Conservation (phyloP, 2,329 filamentous ascomycete genomes). For the Microdochium paspali region DNA sequence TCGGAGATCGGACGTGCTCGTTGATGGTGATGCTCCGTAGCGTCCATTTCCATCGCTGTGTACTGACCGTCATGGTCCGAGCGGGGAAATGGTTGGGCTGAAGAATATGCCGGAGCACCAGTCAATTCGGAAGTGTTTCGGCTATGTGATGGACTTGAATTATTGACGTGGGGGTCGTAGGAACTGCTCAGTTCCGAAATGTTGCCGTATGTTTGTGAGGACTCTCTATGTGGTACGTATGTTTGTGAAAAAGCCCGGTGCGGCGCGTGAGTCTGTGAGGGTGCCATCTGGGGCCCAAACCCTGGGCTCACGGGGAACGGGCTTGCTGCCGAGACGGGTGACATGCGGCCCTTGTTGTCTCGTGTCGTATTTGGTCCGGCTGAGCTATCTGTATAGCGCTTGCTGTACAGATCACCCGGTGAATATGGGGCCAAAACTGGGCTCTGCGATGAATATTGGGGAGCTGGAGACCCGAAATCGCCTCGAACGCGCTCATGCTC, state of each 20-base stretch:
- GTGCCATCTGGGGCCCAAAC: neutral
- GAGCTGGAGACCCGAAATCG: slow-evolving; percentile 1
- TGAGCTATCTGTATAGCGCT: neutral
- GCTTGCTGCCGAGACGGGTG: neutral
- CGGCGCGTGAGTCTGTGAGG: too few relatives aligned
- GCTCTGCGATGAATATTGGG: slow-evolving; percentile 2
- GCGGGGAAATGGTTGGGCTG: neutral
- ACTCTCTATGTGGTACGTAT: neutral
- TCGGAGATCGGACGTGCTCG: neutral
- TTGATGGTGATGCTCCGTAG: neutral
- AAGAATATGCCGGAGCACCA: neutral
- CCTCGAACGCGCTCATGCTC: slow-evolving; percentile 5
- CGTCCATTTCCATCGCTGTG: neutral
- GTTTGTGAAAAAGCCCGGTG: neutral
- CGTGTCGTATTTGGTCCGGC: neutral
- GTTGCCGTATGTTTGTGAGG: neutral
- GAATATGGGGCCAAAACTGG: slow-evolving; percentile 8
- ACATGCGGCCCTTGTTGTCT: neutral
- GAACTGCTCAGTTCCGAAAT: neutral
- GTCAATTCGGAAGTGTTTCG: slow-evolving; percentile 8
- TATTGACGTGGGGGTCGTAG: neutral
- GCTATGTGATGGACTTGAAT: slow-evolving; percentile 4
- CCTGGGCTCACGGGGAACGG: neutral
- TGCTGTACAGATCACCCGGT: neutral
- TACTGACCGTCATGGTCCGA: neutral